Percentiles rank a stretch among this genome's conserved stretches.
These are phyloP conservation scores for Solanum etuberosum DNA, from an alignment of 257 asterid genomes.

Conservation along the genomic window DNA sequence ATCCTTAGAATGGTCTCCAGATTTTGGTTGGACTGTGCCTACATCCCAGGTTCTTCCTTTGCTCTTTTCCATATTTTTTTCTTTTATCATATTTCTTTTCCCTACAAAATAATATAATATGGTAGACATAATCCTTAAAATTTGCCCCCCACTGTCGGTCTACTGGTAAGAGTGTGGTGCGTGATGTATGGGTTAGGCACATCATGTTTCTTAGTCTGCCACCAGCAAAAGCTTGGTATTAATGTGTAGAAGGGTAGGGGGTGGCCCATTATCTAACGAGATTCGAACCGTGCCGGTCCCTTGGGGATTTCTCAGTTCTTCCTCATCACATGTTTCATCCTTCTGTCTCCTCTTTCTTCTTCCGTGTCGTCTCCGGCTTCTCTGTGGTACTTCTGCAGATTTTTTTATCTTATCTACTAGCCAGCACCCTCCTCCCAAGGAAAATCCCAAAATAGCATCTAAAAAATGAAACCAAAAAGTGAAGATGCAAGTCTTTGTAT, in stretches of 20 bases:
- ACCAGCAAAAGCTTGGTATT: neutral
- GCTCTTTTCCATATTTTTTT: neutral
- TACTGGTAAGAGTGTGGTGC: neutral
- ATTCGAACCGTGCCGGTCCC: neutral
- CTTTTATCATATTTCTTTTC: neutral
- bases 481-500: neutral
- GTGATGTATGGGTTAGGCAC: neutral
- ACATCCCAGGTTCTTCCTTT: conserved; percentile 33
- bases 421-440: neutral
- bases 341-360: neutral
- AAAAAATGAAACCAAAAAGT: neutral
- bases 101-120: neutral
- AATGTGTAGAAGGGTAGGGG: neutral
- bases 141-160: neutral
- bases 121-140: neutral
- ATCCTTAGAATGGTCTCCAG: conserved; percentile 68
- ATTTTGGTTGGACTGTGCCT: conserved; percentile 64
- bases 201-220: neutral
- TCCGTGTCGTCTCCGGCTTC: neutral
- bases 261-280: neutral
- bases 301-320: neutral
- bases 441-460: neutral
- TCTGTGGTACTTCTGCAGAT: neutral
- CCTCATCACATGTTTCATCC: neutral
- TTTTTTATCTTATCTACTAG: neutral